These are phyloP conservation scores for Ustulina deusta DNA, from an alignment of 2,329 filamentous ascomycete genomes.

Conservation along the genomic window DNA sequence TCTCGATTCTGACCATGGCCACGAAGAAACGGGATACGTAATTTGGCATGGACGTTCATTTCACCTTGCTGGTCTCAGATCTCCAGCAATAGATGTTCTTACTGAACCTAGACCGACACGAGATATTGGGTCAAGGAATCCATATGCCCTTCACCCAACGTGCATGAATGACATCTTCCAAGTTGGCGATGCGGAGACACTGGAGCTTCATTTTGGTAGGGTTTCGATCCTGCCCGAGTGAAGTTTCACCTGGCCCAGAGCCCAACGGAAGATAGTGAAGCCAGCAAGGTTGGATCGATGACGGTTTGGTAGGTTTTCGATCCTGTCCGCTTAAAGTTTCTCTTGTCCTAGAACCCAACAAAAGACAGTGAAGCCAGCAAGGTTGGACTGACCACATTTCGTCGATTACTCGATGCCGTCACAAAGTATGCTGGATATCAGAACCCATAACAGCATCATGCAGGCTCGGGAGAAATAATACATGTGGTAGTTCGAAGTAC, in stretches of 20 bases:
- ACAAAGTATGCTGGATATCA: not conserved
- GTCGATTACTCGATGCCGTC: not conserved
- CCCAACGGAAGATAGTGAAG: not conserved
- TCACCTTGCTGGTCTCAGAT: conserved; percentile 5
- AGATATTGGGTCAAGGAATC: not conserved
- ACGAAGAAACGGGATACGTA: not conserved
- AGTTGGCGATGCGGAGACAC: not conserved
- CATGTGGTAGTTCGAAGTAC: too few relatives aligned
- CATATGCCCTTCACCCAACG: not conserved
- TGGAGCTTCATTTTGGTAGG: not conserved
- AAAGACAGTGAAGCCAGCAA: not conserved
- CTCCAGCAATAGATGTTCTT: conserved; percentile 14
- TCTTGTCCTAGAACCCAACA: not conserved
- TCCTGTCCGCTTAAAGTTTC: conserved; percentile 33
- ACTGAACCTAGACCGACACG: conserved; percentile 25
- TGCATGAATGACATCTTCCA: conserved; percentile 6
- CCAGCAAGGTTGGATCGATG: not conserved
- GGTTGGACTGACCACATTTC: not conserved
- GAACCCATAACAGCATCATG: not conserved
- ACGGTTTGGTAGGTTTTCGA: conserved; percentile 13
- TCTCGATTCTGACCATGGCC: not conserved
- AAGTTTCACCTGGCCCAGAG: conserved; percentile 17
- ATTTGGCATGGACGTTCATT: conserved; percentile 2
- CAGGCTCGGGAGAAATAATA: not conserved
- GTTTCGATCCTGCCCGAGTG: conserved; percentile 29